Percentiles rank a stretch among this genome's conserved stretches.
Conservation (phyloP, 139 green algal species). For the Chlamydomonas applanata region DNA sequence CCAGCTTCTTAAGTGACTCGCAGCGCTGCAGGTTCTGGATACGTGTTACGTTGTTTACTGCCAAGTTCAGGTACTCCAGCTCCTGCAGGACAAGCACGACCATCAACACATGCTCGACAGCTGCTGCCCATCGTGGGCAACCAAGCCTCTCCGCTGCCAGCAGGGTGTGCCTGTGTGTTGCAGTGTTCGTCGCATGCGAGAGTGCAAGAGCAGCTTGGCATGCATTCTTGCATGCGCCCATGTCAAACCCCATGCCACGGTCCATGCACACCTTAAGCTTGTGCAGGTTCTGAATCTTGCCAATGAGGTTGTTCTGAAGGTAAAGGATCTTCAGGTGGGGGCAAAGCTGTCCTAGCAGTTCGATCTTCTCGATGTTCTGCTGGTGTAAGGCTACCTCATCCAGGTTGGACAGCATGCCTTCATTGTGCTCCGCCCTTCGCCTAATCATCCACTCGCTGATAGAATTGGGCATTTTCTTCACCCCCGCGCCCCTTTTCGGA, state of each 20-base stretch:
- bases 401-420: constrained; percentile 78
- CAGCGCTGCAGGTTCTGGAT: constrained; percentile 88
- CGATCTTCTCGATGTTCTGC: constrained; percentile 87
- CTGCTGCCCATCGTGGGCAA: no score
- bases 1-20: constrained; percentile 85
- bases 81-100: no score
- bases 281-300: constrained; percentile 84
- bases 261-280: constrained; percentile 88
- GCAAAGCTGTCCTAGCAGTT: constrained; percentile 74
- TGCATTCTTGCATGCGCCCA: neutral
- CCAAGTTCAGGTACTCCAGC: constrained; percentile 89
- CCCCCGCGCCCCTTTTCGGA: neutral
- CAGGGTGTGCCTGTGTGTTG: no score
- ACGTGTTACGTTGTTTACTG: constrained; percentile 88
- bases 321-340: constrained; percentile 85
- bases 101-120: no score
- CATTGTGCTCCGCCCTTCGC: constrained; percentile 87
- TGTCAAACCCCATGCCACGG: neutral
- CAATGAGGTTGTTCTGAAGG: constrained; percentile 91
- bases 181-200: neutral
- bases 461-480: neutral
- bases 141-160: no score
- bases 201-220: neutral
- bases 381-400: constrained; percentile 89
- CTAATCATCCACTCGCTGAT: constrained; percentile 11